Evolutionary conservation across 345 rosid species (phyloP).

Genomic region (Gossypium bickii): DNA sequence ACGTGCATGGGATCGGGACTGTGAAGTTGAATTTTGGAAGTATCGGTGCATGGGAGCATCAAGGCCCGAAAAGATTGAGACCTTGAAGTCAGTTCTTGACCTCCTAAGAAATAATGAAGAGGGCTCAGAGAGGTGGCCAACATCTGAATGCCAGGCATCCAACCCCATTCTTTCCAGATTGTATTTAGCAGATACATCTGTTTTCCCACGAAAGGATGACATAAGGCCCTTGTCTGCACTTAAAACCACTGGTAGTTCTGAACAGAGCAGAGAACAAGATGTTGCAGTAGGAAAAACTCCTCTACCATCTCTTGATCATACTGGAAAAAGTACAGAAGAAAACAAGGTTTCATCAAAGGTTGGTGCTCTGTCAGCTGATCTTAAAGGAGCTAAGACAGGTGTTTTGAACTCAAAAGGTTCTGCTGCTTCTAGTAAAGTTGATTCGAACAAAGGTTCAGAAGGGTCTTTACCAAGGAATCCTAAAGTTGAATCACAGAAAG

Average conservation of each 20-base stretch:
- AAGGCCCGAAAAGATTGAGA: constrained; percentile 89
- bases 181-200: constrained; percentile 94
- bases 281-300: constrained; percentile 30
- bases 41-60: constrained; percentile 70
- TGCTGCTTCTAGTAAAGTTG: constrained; percentile 31
- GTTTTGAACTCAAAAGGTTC: constrained; percentile 35
- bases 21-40: constrained; percentile 99
- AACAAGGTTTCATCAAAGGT: constrained; percentile 37
- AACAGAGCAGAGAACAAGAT: constrained; percentile 25
- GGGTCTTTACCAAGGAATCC: constrained; percentile 29
- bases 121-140: constrained; percentile 30
- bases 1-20: constrained; percentile 93
- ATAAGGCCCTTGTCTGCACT: constrained; percentile 68
- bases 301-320: constrained; percentile 27
- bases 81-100: constrained; percentile 82
- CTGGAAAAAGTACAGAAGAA: constrained; percentile 33
- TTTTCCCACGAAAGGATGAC: constrained; percentile 82
- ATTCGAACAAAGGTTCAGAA: constrained; percentile 29
- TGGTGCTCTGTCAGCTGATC: constrained; percentile 27
- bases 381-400: constrained; percentile 41
- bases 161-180: constrained; percentile 85
- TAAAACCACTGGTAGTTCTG: constrained; percentile 35
- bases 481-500: constrained; percentile 34
- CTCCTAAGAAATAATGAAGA: constrained; percentile 57
- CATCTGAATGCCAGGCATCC: constrained; percentile 41